These are phyloP conservation scores for Geotrichum macrosporum DNA, from an alignment of 1,139 yeast species.

Conservation along the genomic window DNA sequence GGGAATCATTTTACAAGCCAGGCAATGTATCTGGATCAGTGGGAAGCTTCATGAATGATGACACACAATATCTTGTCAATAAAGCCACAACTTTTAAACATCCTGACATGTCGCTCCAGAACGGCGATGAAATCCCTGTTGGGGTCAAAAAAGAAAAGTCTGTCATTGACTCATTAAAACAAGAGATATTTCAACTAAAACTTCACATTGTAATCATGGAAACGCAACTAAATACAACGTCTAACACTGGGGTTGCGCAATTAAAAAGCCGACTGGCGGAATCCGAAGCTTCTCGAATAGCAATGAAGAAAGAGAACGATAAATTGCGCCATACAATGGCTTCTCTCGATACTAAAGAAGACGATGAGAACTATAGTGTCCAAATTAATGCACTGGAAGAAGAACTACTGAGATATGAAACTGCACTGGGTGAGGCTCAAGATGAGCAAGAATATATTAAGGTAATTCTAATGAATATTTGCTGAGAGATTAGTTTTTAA, in stretches of 20 bases:
- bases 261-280: conserved; percentile 24
- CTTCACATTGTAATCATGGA: conserved; percentile 25
- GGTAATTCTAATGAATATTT: background rate
- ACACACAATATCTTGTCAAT: conserved; percentile 3
- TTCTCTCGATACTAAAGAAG: conserved; percentile 15
- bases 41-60: conserved; percentile 6
- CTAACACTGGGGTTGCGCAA: conserved; percentile 26
- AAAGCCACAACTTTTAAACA: conserved; percentile 4
- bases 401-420: conserved; percentile 10
- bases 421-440: conserved; percentile 6
- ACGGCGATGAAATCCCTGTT: conserved; percentile 5
- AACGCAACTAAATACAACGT: conserved; percentile 20
- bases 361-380: conserved; percentile 10
- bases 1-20: background rate
- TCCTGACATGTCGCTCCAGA: background rate
- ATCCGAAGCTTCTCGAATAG: conserved; percentile 23
- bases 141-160: conserved; percentile 17
- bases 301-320: conserved; percentile 24
- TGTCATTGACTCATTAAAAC: conserved; percentile 21
- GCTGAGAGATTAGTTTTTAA: background rate
- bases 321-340: conserved; percentile 24
- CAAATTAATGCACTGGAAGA: conserved; percentile 10
- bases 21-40: background rate
- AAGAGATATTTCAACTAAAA: conserved; percentile 26
- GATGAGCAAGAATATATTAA: conserved; percentile 6